Conservation (phyloP, 208 protist species). For the Lotmaria passim region DNA sequence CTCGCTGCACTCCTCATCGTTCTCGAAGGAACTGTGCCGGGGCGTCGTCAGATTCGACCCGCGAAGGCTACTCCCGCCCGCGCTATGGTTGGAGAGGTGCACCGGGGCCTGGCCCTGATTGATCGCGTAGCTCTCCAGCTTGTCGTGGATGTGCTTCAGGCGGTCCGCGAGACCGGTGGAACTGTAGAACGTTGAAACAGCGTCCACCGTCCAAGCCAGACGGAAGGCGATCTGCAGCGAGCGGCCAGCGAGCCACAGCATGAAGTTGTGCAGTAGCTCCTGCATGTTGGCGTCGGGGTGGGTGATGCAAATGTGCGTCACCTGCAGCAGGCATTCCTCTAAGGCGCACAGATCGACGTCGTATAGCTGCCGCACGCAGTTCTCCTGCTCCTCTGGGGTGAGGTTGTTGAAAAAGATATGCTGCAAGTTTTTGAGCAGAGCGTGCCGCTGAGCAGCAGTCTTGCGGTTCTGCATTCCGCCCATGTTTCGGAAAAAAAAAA, state of each 20-base stretch:
- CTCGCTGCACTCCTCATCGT: conserved; percentile 23
- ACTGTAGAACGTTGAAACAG: conserved; percentile 52
- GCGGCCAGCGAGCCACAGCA: conserved; percentile 76
- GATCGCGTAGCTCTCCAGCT: conserved; percentile 89
- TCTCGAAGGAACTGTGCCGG: conserved; percentile 16
- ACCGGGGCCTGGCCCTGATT: conserved; percentile 52
- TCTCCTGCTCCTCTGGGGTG: conserved; percentile 49
- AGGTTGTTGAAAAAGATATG: conserved; percentile 38
- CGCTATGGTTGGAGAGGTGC: conserved; percentile 15
- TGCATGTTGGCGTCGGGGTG: conserved; percentile 55
- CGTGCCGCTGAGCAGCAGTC: conserved; percentile 44
- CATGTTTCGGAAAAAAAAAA: conserved; percentile 4
- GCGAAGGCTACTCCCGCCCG: conserved; percentile 12
- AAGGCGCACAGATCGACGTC: conserved; percentile 51
- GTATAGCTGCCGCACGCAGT: conserved; percentile 64
- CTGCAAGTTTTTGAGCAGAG: conserved; percentile 63
- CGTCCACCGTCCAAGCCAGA: conserved; percentile 80
- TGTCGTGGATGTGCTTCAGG: conserved; percentile 81
- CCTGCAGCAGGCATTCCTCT: conserved; percentile 81
- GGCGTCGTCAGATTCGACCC: neutral
- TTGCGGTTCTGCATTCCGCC: conserved; percentile 4
- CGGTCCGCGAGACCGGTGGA: conserved; percentile 55
- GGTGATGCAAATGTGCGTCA: conserved; percentile 85
- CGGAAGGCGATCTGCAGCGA: conserved; percentile 78
- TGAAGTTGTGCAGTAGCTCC: conserved; percentile 63